phyloP scores from a whole-genome alignment of 1,284 basidiomycete genomes.

The Cystobasidiaceae sp. region DNA sequence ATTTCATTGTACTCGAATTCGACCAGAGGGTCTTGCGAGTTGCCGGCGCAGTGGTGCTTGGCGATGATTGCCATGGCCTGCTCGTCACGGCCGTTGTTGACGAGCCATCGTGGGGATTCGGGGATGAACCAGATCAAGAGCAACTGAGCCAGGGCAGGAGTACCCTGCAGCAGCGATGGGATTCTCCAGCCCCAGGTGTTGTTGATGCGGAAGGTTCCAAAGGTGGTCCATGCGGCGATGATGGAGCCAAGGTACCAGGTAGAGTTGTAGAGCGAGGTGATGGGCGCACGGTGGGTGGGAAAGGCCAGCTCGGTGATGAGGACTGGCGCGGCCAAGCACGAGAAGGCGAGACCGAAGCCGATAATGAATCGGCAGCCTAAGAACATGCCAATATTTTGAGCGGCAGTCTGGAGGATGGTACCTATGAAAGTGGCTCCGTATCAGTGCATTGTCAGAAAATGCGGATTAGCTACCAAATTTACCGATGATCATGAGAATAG shows the following conservation, averaged over 20 bases:
- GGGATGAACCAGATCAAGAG: conserved; percentile 43
- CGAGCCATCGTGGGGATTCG: conserved; percentile 46
- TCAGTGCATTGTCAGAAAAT: no score
- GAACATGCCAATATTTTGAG: conserved; percentile 69
- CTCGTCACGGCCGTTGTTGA: conserved; percentile 40
- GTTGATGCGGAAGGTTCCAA: conserved; percentile 62
- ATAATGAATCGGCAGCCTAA: conserved; percentile 62
- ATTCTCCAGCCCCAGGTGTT: conserved; percentile 65
- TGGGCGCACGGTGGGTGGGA: conserved; percentile 64
- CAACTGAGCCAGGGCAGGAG: conserved; percentile 44
- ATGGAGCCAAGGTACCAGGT: conserved; percentile 52
- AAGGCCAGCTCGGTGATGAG: conserved; percentile 71
- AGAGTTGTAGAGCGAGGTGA: conserved; percentile 64
- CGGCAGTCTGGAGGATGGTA: conserved; percentile 55
- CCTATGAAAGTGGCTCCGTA: conserved; percentile 56
- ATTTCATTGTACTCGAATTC: conserved; percentile 70
- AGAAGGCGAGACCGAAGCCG: conserved; percentile 67
- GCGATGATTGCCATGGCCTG: conserved; percentile 42
- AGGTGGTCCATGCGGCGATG: conserved; percentile 68
- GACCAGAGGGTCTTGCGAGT: conserved; percentile 59
- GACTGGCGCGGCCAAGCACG: conserved; percentile 63
- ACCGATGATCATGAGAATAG: neutral
- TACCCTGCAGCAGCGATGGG: conserved; percentile 62
- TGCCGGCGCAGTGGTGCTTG: conserved; percentile 39
- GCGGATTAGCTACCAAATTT: neutral